These are phyloP conservation scores for Fusarium globosum DNA, from an alignment of 2,329 filamentous ascomycete species.

Conservation along the genomic window DNA sequence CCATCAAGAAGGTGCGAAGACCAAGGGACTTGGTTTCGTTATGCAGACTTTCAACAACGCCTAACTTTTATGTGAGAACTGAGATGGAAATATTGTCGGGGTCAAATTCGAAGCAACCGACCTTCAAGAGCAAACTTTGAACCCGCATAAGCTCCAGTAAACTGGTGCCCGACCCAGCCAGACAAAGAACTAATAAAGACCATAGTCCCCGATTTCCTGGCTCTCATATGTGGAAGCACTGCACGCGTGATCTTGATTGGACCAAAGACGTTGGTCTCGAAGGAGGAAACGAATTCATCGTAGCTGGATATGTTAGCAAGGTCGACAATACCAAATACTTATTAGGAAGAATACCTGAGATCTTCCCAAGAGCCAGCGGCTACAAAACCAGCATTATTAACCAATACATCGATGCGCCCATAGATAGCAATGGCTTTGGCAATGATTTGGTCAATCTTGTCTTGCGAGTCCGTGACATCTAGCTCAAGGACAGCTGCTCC, in stretches of 20 bases:
- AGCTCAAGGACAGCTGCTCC: slow-evolving; percentile 41
- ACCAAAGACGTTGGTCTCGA: slow-evolving; percentile 22
- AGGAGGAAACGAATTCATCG: slow-evolving; percentile 8
- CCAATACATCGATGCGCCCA: slow-evolving; percentile 48
- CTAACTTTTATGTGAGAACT: not conserved
- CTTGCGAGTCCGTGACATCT: slow-evolving; percentile 42
- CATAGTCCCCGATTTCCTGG: not conserved
- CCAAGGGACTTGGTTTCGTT: slow-evolving; percentile 5
- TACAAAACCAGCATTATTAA: slow-evolving; percentile 51
- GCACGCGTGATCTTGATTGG: slow-evolving; percentile 10
- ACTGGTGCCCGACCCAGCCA: slow-evolving; percentile 1
- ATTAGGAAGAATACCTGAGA: slow-evolving; percentile 35
- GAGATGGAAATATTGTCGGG: not conserved
- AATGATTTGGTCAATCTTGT: slow-evolving; percentile 34
- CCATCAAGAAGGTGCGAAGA: slow-evolving; percentile 10
- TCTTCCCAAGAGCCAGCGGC: slow-evolving; percentile 46
- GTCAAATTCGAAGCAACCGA: not conserved
- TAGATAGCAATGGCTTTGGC: slow-evolving; percentile 47
- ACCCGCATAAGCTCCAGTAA: slow-evolving; percentile 11
- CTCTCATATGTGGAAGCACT: slow-evolving; percentile 8
- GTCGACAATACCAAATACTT: fast-evolving
- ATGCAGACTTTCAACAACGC: slow-evolving; percentile 16
- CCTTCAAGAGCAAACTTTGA: slow-evolving; percentile 25
- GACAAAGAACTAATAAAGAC: slow-evolving; percentile 17
- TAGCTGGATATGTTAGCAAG: not conserved